A percentile compares a stretch with the other conserved stretches of the same genome.
These are phyloP conservation scores for Beauveria varroae DNA, from an alignment of 2,329 filamentous ascomycete genomes.

Conservation along the genomic window DNA sequence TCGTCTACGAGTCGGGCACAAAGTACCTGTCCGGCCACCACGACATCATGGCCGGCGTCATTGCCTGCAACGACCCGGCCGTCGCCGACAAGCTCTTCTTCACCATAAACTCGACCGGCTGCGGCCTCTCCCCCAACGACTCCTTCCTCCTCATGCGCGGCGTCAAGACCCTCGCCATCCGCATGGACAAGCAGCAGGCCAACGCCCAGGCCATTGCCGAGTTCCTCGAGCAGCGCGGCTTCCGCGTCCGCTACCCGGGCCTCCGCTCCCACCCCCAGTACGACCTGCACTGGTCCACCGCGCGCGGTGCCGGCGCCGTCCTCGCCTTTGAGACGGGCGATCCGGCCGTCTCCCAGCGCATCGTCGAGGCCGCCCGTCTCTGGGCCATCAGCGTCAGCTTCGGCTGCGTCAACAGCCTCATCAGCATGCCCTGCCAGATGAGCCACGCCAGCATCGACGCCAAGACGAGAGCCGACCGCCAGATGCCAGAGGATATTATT, in stretches of 20 bases:
- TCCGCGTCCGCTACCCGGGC: slow-evolving; percentile 91
- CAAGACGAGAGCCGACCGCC: slow-evolving; percentile 79
- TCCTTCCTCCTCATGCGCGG: slow-evolving; percentile 92
- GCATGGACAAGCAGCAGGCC: slow-evolving; percentile 96
- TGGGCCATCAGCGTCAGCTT: slow-evolving; percentile 98
- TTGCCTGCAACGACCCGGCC: slow-evolving; percentile 76
- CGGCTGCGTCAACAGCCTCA: slow-evolving; percentile 95
- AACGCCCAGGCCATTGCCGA: slow-evolving; percentile 88
- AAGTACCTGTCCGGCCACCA: slow-evolving; percentile 98
- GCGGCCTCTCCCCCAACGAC: slow-evolving; percentile 89
- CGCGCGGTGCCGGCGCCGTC: slow-evolving; percentile 87
- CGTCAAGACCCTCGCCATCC: slow-evolving; percentile 92
- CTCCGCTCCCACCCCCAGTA: slow-evolving; percentile 94
- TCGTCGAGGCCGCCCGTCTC: slow-evolving; percentile 84
- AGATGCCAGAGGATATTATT: slow-evolving; percentile 96
- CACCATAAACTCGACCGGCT: slow-evolving; percentile 93
- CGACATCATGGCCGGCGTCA: slow-evolving; percentile 97
- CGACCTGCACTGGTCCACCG: slow-evolving; percentile 91
- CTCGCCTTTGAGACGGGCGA: slow-evolving; percentile 95
- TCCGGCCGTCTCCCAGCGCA: slow-evolving; percentile 72
- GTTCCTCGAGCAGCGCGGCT: slow-evolving; percentile 85
- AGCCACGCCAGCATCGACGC: slow-evolving; percentile 97
- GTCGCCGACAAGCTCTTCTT: slow-evolving; percentile 90
- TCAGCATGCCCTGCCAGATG: slow-evolving; percentile 99
- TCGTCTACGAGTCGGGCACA: slow-evolving; percentile 95